Evolutionary conservation across 345 rosid genomes (phyloP).

Genomic region (Alliaria petiolata): DNA sequence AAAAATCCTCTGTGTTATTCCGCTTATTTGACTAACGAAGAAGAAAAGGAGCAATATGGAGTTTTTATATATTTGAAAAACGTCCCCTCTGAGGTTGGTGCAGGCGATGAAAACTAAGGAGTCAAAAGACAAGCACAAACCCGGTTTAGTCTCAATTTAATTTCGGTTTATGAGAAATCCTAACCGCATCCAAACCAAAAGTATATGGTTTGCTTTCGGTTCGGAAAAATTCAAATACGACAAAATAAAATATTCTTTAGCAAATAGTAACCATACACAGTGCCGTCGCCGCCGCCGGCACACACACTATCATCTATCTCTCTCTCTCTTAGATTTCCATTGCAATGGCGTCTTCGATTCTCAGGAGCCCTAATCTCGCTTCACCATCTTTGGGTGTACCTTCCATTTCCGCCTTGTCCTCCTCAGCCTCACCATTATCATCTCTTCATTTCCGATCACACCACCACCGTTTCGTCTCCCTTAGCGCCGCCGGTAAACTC

Average conservation of each 20-base stretch:
- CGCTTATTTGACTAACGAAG: not conserved
- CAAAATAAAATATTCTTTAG: not conserved
- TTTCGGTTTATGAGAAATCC: not conserved
- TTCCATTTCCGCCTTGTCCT: not conserved
- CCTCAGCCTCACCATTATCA: not conserved
- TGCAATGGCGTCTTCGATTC: slow-evolving; percentile 19
- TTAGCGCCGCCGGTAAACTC: not conserved
- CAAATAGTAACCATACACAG: not conserved
- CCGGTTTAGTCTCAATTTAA: not conserved
- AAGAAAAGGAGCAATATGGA: not conserved
- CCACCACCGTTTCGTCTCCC: slow-evolving; percentile 2
- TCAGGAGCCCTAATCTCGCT: slow-evolving; percentile 7
- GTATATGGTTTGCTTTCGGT: not conserved
- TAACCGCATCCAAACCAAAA: not conserved
- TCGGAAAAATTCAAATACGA: not conserved
- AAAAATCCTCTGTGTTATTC: not conserved
- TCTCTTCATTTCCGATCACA: slow-evolving; percentile 1
- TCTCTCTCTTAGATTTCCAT: not conserved
- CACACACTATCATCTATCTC: not conserved
- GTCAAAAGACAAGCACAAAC: not conserved
- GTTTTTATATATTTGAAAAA: slow-evolving; percentile 23
- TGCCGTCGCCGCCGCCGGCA: not conserved
- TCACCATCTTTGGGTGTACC: not conserved
- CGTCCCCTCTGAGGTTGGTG: slow-evolving; percentile 25
- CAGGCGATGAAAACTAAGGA: slow-evolving; percentile 30